phyloP scores from a whole-genome alignment of 345 rosid genomes.

The Pseudoturritis turrita region DNA sequence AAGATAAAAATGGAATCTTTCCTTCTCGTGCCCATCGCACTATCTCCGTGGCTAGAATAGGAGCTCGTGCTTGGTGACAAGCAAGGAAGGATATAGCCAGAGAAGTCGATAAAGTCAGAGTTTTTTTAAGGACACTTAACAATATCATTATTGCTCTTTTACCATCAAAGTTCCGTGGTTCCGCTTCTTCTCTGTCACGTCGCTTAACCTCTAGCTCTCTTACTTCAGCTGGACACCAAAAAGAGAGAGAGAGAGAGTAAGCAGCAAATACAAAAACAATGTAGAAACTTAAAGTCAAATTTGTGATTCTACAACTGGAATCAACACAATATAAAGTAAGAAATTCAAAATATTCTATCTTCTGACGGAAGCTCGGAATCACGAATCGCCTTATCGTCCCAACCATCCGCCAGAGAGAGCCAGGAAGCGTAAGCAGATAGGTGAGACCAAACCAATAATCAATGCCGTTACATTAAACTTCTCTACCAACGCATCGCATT shows the following conservation, averaged over 20 bases:
- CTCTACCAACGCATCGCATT: conserved; percentile 67
- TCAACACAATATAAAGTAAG: not conserved
- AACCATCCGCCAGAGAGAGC: conserved; percentile 42
- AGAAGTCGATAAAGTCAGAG: conserved; percentile 49
- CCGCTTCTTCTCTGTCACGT: conserved; percentile 23
- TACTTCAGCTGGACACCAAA: conserved; percentile 22
- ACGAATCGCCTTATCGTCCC: conserved; percentile 56
- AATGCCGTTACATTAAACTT: conserved; percentile 51
- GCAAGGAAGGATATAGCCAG: conserved; percentile 70
- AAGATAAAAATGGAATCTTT: conserved; percentile 60
- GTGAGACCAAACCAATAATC: conserved; percentile 51
- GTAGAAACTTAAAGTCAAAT: no score
- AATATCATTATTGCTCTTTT: conserved; percentile 62
- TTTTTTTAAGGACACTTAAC: conserved; percentile 48
- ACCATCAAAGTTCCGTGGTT: conserved; percentile 53
- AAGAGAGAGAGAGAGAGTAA: not conserved
- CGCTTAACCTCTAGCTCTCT: conserved; percentile 31
- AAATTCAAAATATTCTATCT: not conserved
- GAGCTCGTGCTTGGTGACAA: conserved; percentile 65
- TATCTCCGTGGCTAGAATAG: conserved; percentile 64
- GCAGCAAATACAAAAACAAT: not conserved
- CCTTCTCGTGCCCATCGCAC: conserved; percentile 72
- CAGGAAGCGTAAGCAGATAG: conserved; percentile 58
- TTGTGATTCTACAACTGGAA: not conserved
- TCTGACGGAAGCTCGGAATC: conserved; percentile 50